Evolutionary conservation across 345 rosid species (phyloP).

Genomic region (Eucalyptus tenuipes): DNA sequence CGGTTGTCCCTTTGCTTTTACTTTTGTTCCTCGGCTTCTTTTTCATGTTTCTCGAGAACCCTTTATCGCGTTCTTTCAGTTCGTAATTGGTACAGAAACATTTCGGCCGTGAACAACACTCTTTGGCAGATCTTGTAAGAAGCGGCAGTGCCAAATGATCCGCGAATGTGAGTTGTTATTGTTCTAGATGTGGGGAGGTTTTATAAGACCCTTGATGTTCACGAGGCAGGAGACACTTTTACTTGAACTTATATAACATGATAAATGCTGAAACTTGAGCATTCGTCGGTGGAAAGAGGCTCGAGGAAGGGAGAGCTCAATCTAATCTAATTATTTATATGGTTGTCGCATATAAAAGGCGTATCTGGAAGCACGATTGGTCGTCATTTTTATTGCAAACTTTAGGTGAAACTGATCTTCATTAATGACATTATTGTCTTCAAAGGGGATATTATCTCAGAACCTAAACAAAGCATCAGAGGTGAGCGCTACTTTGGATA

Average conservation of each 20-base stretch:
- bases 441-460: neutral
- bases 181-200: neutral
- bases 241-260: neutral
- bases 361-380: neutral
- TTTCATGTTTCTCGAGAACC: neutral
- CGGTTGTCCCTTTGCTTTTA: neutral
- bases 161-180: neutral
- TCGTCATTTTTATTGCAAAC: neutral
- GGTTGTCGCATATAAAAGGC: neutral
- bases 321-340: neutral
- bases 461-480: neutral
- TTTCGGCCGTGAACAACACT: neutral
- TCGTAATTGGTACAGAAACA: neutral
- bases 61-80: neutral
- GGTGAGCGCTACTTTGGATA: neutral
- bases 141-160: neutral
- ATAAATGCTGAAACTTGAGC: neutral
- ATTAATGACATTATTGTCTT: neutral
- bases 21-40: neutral
- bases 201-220: neutral
- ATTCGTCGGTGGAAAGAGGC: neutral
- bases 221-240: neutral
- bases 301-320: neutral
- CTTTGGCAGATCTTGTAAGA: neutral
- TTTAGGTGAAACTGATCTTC: neutral